A percentile compares a stretch with the other conserved stretches of the same genome.
Conservation (phyloP, 768 basidiomycete genomes). For the Naganishia vaughanmartiniae region DNA sequence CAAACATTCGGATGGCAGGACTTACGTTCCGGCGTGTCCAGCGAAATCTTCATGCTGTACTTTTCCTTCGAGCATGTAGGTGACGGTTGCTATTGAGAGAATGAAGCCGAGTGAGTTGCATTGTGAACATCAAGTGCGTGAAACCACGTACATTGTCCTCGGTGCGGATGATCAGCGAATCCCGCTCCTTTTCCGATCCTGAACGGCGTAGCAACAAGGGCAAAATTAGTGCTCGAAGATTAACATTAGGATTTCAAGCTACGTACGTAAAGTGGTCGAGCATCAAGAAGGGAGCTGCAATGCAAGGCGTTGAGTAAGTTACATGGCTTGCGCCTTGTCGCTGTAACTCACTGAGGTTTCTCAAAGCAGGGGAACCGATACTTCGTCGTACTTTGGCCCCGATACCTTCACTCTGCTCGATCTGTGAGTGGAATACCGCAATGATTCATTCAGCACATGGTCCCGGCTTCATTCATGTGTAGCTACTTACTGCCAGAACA, state of each 20-base stretch:
- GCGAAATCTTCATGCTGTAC: slow-evolving; percentile 88
- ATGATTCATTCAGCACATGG: background rate
- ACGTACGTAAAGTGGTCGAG: slow-evolving; percentile 66
- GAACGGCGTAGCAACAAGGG: background rate
- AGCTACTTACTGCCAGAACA: slow-evolving; percentile 71
- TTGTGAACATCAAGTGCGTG: too few species aligned
- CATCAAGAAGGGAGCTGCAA: slow-evolving; percentile 32
- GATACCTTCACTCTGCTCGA: slow-evolving; percentile 58
- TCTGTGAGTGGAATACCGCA: slow-evolving; percentile 12
- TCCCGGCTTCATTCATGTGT: slow-evolving; percentile 59
- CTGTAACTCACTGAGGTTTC: slow-evolving; percentile 65
- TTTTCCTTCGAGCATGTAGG: slow-evolving; percentile 81
- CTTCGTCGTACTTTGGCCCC: slow-evolving; percentile 81
- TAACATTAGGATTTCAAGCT: slow-evolving; percentile 61
- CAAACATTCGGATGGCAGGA: slow-evolving; percentile 54
- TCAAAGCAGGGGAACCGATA: slow-evolving; percentile 70
- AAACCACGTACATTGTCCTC: slow-evolving; percentile 63
- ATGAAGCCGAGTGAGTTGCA: slow-evolving; percentile 54
- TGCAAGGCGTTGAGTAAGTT: slow-evolving; percentile 2
- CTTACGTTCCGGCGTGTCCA: slow-evolving; percentile 53
- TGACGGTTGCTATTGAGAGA: slow-evolving; percentile 57
- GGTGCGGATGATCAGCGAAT: slow-evolving; percentile 90
- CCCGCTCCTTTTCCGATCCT: slow-evolving; percentile 51
- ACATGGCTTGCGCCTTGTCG: background rate
- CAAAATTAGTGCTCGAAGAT: background rate